A percentile compares a stretch with the other conserved stretches of the same genome.
phyloP scores from a whole-genome alignment of 148 eudicot species.

The Fagopyrum homotropicum region DNA sequence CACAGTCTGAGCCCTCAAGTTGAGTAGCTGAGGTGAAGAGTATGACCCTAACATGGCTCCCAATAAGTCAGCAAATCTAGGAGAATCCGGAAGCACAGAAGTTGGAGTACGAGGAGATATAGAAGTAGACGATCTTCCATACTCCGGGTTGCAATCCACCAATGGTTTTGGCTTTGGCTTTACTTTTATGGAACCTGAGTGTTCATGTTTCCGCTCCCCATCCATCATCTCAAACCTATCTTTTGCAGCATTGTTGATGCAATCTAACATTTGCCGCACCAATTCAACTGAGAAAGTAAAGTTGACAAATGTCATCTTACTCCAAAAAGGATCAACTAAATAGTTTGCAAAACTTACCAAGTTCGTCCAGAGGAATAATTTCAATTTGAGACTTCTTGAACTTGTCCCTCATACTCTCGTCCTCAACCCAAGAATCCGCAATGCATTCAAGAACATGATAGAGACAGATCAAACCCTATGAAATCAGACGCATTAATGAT shows the following conservation, averaged over 20 bases:
- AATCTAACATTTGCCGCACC: constrained; percentile 55
- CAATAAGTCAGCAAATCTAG: constrained; percentile 20
- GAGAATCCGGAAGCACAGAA: constrained; percentile 60
- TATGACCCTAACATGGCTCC: constrained; percentile 24
- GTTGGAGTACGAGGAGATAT: constrained; percentile 79
- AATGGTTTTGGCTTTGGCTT: constrained; percentile 20
- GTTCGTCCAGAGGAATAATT: constrained; percentile 43
- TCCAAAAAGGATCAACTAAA: neutral
- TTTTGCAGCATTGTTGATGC: constrained; percentile 57
- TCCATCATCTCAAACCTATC: constrained; percentile 70
- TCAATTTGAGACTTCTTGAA: constrained; percentile 29
- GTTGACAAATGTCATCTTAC: neutral
- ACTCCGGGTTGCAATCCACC: constrained; percentile 32
- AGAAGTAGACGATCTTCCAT: constrained; percentile 24
- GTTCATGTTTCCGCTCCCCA: constrained; percentile 31
- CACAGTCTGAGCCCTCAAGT: constrained; percentile 63
- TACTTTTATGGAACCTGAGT: constrained; percentile 27
- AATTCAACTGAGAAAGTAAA: constrained; percentile 16
- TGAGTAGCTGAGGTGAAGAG: constrained; percentile 52
- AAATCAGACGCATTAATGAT: neutral
- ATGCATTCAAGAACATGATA: constrained; percentile 61
- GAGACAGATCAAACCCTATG: constrained; percentile 58
- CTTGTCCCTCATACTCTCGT: constrained; percentile 46
- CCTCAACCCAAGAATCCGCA: constrained; percentile 68
- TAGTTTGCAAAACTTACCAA: constrained; percentile 37